Base-by-base conservation (phyloP, 179 eudicot genomes). In the Vitellaria paradoxa region DNA sequence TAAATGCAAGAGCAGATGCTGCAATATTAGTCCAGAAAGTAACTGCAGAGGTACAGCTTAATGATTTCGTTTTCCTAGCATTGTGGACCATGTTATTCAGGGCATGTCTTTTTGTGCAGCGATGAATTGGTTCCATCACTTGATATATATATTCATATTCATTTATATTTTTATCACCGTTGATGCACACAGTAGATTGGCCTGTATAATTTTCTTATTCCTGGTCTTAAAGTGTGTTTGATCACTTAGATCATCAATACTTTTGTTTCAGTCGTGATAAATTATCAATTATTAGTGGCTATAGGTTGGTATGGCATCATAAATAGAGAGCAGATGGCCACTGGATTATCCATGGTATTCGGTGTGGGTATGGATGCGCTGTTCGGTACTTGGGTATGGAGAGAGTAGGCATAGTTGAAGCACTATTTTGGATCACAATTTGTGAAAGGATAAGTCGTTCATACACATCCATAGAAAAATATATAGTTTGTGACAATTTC, bases 1-100 rank as follows among this genome's bases (percentile, higher is more conserved):
- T 86, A 55, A 96, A 93, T 89, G 99, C 97, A 40, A 89, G 93
- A 81, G 82, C 91, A 12, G 90, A 93, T 75, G 86, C 90, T 84
- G 85, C 97, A 67, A 82, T 88, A 87, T 77, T 80, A 77, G 87
- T 85, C n/a, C 95, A 90, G 92, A 90, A 87, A 82, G 84, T 65
- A 59, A 82, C 81, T 73, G 90, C 89, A 1, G 94, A 96, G 99
- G 99, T 96, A 93, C 47, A 76, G 49, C 49, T 30, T 11, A 7
- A 59, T 15, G 61, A 26, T 67, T 11, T 66, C 47, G 2, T 20
- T 56, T 6, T 10, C 8, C 9, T 37, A 21, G 7, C 23, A 5
- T 21, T 23, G 3, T 12, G 37, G 9, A 50, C 12, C 12, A 7
- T 8, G 55, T 9, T 26, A 7, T 8, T 1, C 4, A 47, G 63